Percentiles rank a stretch among this genome's conserved stretches.
Evolutionary conservation across 2,329 filamentous ascomycete genomes (phyloP).

Genomic region (Cercospora canescens): DNA sequence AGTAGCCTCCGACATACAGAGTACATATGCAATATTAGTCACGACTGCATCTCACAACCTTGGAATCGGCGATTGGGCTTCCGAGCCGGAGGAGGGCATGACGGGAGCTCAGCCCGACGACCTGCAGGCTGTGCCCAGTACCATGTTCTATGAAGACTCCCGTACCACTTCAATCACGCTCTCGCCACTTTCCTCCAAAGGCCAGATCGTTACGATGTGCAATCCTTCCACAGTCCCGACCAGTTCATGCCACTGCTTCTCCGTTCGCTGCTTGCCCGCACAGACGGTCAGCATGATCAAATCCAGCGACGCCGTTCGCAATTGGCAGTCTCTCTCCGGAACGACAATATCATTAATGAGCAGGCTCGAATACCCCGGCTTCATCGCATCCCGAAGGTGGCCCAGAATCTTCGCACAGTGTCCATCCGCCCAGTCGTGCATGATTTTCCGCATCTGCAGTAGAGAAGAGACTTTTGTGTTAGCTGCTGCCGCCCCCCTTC

Average conservation of each 20-base stretch:
- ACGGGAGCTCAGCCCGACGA: neutral
- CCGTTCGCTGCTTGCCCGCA: slow-evolving; percentile 1
- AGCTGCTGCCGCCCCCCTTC: too few relatives aligned
- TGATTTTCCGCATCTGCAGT: neutral
- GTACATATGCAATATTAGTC: neutral
- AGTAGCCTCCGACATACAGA: neutral
- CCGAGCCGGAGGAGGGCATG: neutral
- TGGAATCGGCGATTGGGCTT: neutral
- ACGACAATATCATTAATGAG: neutral
- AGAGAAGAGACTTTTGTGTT: neutral
- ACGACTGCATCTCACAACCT: neutral
- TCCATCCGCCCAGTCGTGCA: neutral
- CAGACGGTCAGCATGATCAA: neutral
- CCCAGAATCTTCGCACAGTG: neutral
- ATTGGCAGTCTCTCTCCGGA: neutral
- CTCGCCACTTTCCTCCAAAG: neutral
- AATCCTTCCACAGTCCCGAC: neutral
- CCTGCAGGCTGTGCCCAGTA: neutral
- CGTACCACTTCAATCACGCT: slow-evolving; percentile 5
- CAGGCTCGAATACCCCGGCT: neutral
- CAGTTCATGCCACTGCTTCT: slow-evolving; percentile 1
- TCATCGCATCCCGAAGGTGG: neutral
- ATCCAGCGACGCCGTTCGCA: neutral
- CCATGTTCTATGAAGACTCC: neutral
- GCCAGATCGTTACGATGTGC: slow-evolving; percentile 5